A percentile compares a stretch with the other conserved stretches of the same genome.
Conservation (phyloP, 805 yeast species). For the Tetrapisispora phaffii region DNA sequence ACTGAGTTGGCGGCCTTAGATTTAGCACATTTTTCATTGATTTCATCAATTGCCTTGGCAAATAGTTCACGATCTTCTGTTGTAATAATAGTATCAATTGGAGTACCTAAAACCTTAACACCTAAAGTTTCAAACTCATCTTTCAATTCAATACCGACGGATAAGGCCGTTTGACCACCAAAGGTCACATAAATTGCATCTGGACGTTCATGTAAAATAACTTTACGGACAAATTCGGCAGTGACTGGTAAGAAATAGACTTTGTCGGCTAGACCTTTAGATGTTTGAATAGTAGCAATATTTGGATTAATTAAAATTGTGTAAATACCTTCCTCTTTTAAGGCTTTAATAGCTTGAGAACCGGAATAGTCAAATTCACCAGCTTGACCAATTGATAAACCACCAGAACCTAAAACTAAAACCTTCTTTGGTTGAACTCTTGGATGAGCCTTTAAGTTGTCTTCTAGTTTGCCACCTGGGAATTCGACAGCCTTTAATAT, state of each 20-base stretch:
- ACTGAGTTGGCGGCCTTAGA: slow-evolving; percentile 76
- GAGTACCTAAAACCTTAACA: slow-evolving; percentile 93
- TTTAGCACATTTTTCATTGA: slow-evolving; percentile 89
- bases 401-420: slow-evolving; percentile 93
- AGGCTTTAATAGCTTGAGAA: slow-evolving; percentile 96
- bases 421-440: slow-evolving; percentile 81
- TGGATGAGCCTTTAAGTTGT: slow-evolving; percentile 68
- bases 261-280: slow-evolving; percentile 95
- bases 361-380: slow-evolving; percentile 99
- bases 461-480: slow-evolving; percentile 80
- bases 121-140: slow-evolving; percentile 86
- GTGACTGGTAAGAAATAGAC: slow-evolving; percentile 97
- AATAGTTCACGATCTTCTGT: slow-evolving; percentile 97
- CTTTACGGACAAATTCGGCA: slow-evolving; percentile 92
- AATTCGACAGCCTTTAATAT: slow-evolving; percentile 63
- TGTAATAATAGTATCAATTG: slow-evolving; percentile 88
- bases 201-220: slow-evolving; percentile 88
- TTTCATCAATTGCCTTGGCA: slow-evolving; percentile 89
- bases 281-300: slow-evolving; percentile 96
- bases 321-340: slow-evolving; percentile 95
- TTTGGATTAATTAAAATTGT: slow-evolving; percentile 94
- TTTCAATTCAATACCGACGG: slow-evolving; percentile 90
- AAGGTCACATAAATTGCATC: slow-evolving; percentile 95
- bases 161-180: slow-evolving; percentile 97
- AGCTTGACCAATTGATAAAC: slow-evolving; percentile 96